phyloP scores from a whole-genome alignment of 345 rosid genomes.

The Microcos paniculata region DNA sequence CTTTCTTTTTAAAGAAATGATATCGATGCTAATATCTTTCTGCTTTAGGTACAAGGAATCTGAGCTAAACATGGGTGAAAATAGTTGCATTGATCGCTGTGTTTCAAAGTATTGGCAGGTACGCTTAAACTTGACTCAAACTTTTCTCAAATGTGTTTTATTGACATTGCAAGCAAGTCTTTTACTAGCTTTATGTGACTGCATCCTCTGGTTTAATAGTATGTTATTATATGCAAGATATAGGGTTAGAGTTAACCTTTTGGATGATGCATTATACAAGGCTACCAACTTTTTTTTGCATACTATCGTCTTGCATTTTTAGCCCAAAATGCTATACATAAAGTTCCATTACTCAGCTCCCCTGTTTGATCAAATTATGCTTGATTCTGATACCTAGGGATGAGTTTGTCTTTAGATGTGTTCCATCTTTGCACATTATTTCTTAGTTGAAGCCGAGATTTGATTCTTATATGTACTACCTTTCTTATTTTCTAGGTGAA shows the following conservation, averaged over 20 bases:
- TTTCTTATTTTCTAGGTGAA: slow-evolving; percentile 59
- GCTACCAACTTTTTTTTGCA: neutral
- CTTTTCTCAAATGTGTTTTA: neutral
- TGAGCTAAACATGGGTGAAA: slow-evolving; percentile 98
- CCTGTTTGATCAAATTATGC: neutral
- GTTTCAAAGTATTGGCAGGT: slow-evolving; percentile 97
- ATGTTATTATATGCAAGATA: neutral
- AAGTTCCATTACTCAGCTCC: neutral
- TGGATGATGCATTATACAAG: neutral
- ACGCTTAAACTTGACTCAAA: neutral
- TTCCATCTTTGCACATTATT: neutral
- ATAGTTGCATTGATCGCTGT: slow-evolving; percentile 98
- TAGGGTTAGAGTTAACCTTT: neutral
- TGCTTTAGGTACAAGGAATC: slow-evolving; percentile 79
- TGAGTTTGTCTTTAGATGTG: neutral
- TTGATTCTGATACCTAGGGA: neutral
- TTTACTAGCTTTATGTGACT: neutral
- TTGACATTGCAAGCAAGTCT: neutral
- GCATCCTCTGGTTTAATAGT: neutral
- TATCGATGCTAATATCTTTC: neutral
- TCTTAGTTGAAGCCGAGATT: neutral
- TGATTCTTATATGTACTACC: neutral
- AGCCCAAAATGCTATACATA: neutral
- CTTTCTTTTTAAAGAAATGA: neutral
- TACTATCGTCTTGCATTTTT: neutral